Base-by-base conservation (phyloP, 1,284 basidiomycete species). In the Volvariella surrecta region DNA sequence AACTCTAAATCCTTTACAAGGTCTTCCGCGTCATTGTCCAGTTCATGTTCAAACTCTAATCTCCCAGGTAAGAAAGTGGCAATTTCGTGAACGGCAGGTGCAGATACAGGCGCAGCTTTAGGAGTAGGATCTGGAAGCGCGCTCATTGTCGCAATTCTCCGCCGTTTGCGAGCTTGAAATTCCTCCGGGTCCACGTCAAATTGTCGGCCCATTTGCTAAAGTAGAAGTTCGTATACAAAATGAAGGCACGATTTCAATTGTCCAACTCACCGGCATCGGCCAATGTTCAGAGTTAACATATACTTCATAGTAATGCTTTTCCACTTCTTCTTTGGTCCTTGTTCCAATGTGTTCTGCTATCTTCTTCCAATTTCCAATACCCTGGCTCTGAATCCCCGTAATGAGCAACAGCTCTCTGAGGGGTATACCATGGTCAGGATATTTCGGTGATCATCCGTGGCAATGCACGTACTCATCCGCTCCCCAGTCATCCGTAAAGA, bases 1-100 rank as follows among this genome's bases (percentile, higher is more conserved):
- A 98, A 98, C 59, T 98, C 94, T 52, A 99, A 74, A 58, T 99
- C 93, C 64, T 98, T 99, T 52, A 98, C 86, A 1, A 92, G 67
- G 56, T 94, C 84, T 58, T 99, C 95, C 0, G 95, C 95, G 30
- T 98, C 93, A 58, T 96, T 94, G 58, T 98, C 95, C 15, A 92
- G 68, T 63, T 99, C 96, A 53, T 92, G 89, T 60, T 99, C 96
- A 59, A 99, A 99, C 61, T 99, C 95, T 40, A 99, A 74, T 37
- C 96, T 84, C 15, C 95, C 95, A 4, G 95, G 95, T 64, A 99
- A 88, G 66, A 88, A 98, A 0, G 88, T 89, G 9, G 82, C 82
- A 34, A 99, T 76, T 66, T 99, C 96, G 63, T 98, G 96, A 21
- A 93, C 85, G 1, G 88, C 92, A 2, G 95, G 95, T 0, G 86